Conservation (phyloP, 192 early-diverging fungal genomes). For the Coemansia sp. region DNA sequence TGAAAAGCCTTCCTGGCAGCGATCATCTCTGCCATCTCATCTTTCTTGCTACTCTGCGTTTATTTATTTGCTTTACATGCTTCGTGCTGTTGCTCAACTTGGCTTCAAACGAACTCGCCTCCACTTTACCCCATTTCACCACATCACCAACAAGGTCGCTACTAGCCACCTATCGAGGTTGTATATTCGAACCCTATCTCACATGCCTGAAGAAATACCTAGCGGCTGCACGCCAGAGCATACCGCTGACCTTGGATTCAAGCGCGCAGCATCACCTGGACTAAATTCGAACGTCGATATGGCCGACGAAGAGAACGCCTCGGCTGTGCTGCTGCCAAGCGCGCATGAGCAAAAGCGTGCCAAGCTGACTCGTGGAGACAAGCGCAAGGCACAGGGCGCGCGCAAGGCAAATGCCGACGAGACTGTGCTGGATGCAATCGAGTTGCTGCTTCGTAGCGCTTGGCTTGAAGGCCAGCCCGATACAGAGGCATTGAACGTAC, state of each 20-base stretch:
- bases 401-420: constrained; percentile 40
- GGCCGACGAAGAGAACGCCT: not conserved
- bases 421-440: constrained; percentile 35
- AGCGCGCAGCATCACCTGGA: constrained; percentile 6
- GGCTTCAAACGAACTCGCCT: not conserved
- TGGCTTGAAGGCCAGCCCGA: constrained; percentile 11
- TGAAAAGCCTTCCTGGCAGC: not conserved
- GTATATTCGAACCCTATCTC: not conserved
- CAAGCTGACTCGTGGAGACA: constrained; percentile 14
- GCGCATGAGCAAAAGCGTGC: constrained; percentile 29
- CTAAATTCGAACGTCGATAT: not conserved
- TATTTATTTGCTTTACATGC: not conserved
- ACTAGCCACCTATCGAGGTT: not conserved
- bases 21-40: not conserved
- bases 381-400: constrained; percentile 8
- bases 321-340: not conserved
- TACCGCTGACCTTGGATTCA: not conserved
- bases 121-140: not conserved
- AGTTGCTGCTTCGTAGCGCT: constrained; percentile 21
- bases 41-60: not conserved
- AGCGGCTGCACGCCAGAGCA: not conserved
- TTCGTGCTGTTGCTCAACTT: not conserved
- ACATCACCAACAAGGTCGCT: not conserved
- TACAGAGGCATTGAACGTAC: constrained; percentile 1
- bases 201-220: not conserved